Conservation (phyloP, 208 protist genomes). For the Leishmania amazonensis region DNA sequence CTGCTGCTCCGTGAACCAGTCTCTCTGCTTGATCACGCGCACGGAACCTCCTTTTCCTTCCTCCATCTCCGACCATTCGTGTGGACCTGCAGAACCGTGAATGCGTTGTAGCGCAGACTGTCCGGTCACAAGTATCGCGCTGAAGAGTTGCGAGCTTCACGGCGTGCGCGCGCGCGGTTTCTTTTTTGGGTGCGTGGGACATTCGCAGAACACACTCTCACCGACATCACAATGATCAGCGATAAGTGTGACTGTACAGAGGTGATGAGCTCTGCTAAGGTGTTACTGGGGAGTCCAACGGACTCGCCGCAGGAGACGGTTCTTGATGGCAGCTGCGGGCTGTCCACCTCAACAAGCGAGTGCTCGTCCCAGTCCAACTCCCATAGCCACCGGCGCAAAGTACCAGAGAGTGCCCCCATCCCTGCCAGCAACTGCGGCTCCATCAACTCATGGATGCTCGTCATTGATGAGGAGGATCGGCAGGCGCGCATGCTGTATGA, state of each 20-base stretch:
- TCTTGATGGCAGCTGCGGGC: slow-evolving; percentile 9
- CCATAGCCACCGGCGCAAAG: slow-evolving; percentile 4
- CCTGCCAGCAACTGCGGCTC: not conserved
- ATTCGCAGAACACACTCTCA: not conserved
- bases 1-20: not conserved
- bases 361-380: slow-evolving; percentile 26
- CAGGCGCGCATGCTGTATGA: not conserved
- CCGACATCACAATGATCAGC: slow-evolving; percentile 4
- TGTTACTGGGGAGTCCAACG: slow-evolving; percentile 8
- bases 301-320: slow-evolving; percentile 9
- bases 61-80: no score
- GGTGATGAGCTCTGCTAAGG: not conserved
- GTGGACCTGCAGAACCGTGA: not conserved
- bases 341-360: slow-evolving; percentile 26
- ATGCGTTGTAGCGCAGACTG: not conserved
- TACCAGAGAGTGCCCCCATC: not conserved
- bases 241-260: slow-evolving; percentile 9
- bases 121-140: not conserved
- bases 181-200: not conserved
- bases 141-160: not conserved
- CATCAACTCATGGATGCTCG: slow-evolving; percentile 26
- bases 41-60: not conserved
- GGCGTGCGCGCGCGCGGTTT: not conserved
- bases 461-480: slow-evolving; percentile 29
- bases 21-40: not conserved